Evolutionary conservation across 1,139 yeast genomes (phyloP).

Genomic region (Candida pseudoviswanathii): DNA sequence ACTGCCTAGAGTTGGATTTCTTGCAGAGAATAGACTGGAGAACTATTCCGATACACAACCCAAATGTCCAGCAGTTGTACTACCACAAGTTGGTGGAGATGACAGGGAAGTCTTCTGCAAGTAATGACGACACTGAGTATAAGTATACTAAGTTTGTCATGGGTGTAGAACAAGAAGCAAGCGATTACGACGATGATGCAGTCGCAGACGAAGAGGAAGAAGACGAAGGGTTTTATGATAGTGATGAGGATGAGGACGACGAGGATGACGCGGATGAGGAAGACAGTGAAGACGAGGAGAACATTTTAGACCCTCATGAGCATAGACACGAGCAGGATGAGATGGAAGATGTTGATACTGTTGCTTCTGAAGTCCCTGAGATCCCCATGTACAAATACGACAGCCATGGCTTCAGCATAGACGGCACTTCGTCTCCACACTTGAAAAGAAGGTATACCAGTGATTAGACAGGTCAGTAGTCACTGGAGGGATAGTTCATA

Average conservation of each 20-base stretch:
- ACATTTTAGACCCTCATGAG: slow-evolving; percentile 8
- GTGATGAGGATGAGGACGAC: slow-evolving; percentile 14
- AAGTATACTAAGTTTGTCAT: slow-evolving; percentile 15
- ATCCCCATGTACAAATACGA: slow-evolving; percentile 20
- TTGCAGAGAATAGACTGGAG: slow-evolving; percentile 77
- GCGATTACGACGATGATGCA: slow-evolving; percentile 10
- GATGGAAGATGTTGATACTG: slow-evolving; percentile 9
- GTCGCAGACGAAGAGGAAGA: slow-evolving; percentile 9
- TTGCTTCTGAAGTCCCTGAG: slow-evolving; percentile 1
- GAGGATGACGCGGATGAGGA: slow-evolving; percentile 12
- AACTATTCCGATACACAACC: slow-evolving; percentile 35
- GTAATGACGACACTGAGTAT: slow-evolving; percentile 5
- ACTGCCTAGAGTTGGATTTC: slow-evolving; percentile 86
- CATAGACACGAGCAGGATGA: slow-evolving; percentile 2
- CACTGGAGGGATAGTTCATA: too few relatives aligned
- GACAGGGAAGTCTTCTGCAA: slow-evolving; percentile 2
- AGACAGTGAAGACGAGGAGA: slow-evolving; percentile 1
- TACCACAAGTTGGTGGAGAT: slow-evolving; percentile 5
- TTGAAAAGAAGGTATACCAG: slow-evolving; percentile 30
- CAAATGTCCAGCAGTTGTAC: slow-evolving; percentile 6
- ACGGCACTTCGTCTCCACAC: slow-evolving; percentile 40
- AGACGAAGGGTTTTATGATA: slow-evolving; percentile 18
- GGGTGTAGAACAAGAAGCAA: slow-evolving; percentile 10
- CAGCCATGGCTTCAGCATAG: slow-evolving; percentile 28
- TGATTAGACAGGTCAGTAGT: background rate